A percentile compares a stretch with the other conserved stretches of the same genome.
Evolutionary conservation across 2,329 filamentous ascomycete genomes (phyloP).

Genomic region (Sclerotinia glacialis): DNA sequence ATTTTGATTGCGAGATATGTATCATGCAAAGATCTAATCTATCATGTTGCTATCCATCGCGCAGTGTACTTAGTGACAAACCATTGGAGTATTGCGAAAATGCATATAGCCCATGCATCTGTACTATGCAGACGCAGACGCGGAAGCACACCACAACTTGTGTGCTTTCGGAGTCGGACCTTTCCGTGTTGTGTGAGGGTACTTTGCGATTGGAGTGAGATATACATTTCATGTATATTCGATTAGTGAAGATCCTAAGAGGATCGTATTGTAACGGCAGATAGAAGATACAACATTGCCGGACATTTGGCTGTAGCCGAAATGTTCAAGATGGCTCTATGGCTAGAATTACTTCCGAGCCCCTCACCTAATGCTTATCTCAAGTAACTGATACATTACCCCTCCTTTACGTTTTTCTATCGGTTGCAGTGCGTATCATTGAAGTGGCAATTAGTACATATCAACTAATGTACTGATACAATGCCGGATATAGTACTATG

Average conservation of each 20-base stretch:
- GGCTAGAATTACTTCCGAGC: not conserved
- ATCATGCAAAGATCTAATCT: conserved; percentile 11
- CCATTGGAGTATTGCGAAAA: conserved; percentile 3
- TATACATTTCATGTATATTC: not conserved
- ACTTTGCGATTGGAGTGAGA: not conserved
- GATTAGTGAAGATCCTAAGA: conserved; percentile 8
- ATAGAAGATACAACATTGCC: conserved; percentile 10
- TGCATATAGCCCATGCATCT: conserved; percentile 12
- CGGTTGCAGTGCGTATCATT: conserved; percentile 7
- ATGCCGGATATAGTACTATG: not conserved
- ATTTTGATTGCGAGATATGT: conserved; percentile 19
- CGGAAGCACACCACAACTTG: conserved; percentile 16
- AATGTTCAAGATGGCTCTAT: conserved; percentile 1
- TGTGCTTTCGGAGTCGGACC: conserved; percentile 10
- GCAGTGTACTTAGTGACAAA: not conserved
- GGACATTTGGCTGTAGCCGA: not conserved
- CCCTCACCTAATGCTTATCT: conserved; percentile 1
- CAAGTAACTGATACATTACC: not conserved
- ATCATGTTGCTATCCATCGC: conserved; percentile 18
- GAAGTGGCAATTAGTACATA: conserved; percentile 3
- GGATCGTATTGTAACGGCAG: not conserved
- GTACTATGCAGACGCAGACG: conserved; percentile 20
- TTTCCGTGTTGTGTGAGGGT: not conserved
- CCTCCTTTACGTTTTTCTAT: not conserved
- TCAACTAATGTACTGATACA: not conserved